Base-by-base conservation (phyloP, 2,329 filamentous ascomycete genomes). In the Sphaerulina musiva region DNA sequence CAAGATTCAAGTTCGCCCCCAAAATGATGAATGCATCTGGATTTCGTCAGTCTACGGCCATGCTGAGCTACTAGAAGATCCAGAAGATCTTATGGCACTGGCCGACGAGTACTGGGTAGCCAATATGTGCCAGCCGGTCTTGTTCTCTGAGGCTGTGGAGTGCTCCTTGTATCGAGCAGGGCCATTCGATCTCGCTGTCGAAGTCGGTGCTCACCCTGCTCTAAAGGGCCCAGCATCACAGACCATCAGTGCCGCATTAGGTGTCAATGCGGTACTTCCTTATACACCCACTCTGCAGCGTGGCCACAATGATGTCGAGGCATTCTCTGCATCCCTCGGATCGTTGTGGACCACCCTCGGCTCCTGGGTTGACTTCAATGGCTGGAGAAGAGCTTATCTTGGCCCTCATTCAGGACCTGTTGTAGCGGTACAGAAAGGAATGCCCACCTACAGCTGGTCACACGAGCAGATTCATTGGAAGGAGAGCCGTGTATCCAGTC, bases 171-270 rank as follows among this genome's bases (percentile, higher is more conserved):
- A 60, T 2, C 43, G 57, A 3, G 44, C 45, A 11, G 63, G 62
- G 0, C 48, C 60, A 0, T 68, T 72, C 29, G 69, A 74, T 45
- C 65, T 71, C 8, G 69, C 62, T n/a, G 61, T 78, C 2, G 76
- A 78, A 51, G 59, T 78, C 6, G 76, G 76, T 0, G 73, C 75
- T 1, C 75, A 78, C 55, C 70, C 75, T 0, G 70, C 73, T 3
- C 66, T 79, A 6, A 74, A 72, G 57, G 69, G 69, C 0, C 74
- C 76, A 0, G 66, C 69, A 0, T 63, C 55, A 2, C 68, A 75
- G 49, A 74, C 65, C 1, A 62, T 73, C 31, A 62, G 68, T n/a
- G 48, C 39, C 17, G 41, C 46, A n/a, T 31, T 65, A 54, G 12
- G 39, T 51, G 3, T 46, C 10, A 59, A 55, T 17, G 41, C 51